Evolutionary conservation across 2,329 filamentous ascomycete species (phyloP).

Genomic region (Orbilia brochopaga): DNA sequence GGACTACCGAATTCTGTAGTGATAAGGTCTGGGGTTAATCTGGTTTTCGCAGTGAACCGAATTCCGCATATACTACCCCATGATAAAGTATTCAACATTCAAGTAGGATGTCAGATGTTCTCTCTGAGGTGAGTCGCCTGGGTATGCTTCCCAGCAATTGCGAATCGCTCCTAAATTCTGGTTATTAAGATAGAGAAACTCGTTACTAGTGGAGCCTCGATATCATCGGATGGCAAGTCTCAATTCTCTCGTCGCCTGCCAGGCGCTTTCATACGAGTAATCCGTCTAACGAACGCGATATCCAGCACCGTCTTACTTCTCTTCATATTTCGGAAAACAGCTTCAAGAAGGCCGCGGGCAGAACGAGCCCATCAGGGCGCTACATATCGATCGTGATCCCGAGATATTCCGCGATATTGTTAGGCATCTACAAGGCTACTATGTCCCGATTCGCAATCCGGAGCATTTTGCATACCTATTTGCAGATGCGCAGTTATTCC

Average conservation of each 20-base stretch:
- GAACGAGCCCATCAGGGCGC: conserved; percentile 71
- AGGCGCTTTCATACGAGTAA: conserved; percentile 53
- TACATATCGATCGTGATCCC: conserved; percentile 95
- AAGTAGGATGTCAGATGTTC: conserved; percentile 47
- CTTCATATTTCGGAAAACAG: conserved; percentile 88
- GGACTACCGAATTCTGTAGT: neutral
- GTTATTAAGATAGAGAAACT: conserved; percentile 47
- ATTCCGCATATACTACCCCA: conserved; percentile 44
- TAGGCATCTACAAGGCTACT: conserved; percentile 87
- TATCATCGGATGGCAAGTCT: conserved; percentile 72
- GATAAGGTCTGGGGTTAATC: neutral
- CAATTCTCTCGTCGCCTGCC: conserved; percentile 59
- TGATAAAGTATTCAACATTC: conserved; percentile 47
- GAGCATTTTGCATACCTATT: conserved; percentile 90
- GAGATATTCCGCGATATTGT: conserved; percentile 87
- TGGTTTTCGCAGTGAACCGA: conserved; percentile 35
- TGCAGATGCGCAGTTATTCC: conserved; percentile 94
- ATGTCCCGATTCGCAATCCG: conserved; percentile 79
- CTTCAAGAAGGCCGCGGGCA: conserved; percentile 69
- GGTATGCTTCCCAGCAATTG: conserved; percentile 8
- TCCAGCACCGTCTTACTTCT: conserved; percentile 94
- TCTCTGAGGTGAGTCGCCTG: conserved; percentile 36
- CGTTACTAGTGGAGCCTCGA: conserved; percentile 67
- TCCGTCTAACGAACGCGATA: conserved; percentile 12
- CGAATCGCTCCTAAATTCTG: conserved; percentile 44